Base-by-base conservation (phyloP, 768 basidiomycete species). In the Podaxis carcinomalis region DNA sequence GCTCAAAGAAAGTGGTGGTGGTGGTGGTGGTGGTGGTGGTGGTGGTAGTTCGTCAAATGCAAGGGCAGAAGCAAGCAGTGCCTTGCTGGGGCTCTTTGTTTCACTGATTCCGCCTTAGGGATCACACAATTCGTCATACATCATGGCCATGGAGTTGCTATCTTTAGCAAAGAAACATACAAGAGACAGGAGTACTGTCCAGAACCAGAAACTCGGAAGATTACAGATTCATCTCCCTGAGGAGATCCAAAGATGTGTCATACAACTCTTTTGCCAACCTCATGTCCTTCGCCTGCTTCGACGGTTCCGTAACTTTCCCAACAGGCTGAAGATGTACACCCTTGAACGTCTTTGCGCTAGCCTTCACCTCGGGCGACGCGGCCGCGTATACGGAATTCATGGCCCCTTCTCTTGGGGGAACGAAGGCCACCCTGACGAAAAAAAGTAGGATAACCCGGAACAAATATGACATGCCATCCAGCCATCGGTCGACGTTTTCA, bases 311-410 rank as follows among this genome's bases (percentile, higher is more conserved):
- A 5, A 80, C 39, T 23, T 61, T 65, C 0, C 72, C 73, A 35
- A 70, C 72, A 1, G 79, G 79, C 25, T 65, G 64, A 13, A 81
- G 47, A 65, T 75, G 80, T 19, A 68, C 68, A 4, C 75, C 79
- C 62, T 72, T 74, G 61, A 74, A 80, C 44, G 62, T 68, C 2
- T 69, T 68, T 7, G 64, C 64, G 23, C 76, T 64, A 5, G 68
- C 70, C 13, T 63, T 67, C 4, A 81, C 74, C 4, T 63, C 54
- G 3, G 71, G 67, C 3, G 75, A 71, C 4, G 77, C 77, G 0
- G 78, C 79, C 16, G 79, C 77, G 65, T 77, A 78, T 1, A 73
- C 67, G 10, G 73, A 69, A 0, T 72, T 74, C 59, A 75, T 70
- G 3, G 76, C 74, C 10, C 76, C 80, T 25, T 71, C 66, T 35